Base-by-base conservation (phyloP, 768 basidiomycete genomes). In the Boletus patriciae region DNA sequence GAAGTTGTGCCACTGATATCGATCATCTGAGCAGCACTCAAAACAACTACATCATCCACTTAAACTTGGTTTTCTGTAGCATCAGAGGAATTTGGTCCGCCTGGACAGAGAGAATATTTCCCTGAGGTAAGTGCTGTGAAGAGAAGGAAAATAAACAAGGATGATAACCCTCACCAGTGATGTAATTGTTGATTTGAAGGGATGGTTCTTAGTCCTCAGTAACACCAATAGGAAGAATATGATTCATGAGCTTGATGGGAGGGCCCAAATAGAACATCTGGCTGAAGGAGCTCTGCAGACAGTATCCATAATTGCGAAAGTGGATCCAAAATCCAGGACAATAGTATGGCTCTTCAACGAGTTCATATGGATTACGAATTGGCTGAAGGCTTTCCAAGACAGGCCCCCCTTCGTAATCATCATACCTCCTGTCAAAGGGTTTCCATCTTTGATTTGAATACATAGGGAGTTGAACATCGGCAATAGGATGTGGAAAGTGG, bases 191-290 rank as follows among this genome's bases (percentile, higher is more conserved):
- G 37, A 59, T 33, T 25, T 59, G 54, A 0, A 1, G 3, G 2
- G 43, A 23, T 0, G 58, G 61, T 16, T 40, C 15, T 29, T 59
- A 53, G 18, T 27, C 27, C 3, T 53, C 27, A 2, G 46, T 4
- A 0, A 43, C 11, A 0, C 58, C 58, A 0, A 57, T 23, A 0
- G 8, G 2, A 2, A 57, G 33, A 2, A 62, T 21, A n/a, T 54
- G 51, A 9, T 60, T 44, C 5, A 37, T 37, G 36, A 37, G 36
- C 11, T 37, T 37, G 16, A 18, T 18, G 16, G 3, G 59, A 8
- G 34, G n/a, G 1, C 19, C 31, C 11, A 60, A 23, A 25, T 60
- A 60, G 19, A 61, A 62, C 52, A 60, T 60, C 12, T 60, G 55
- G 9, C 10, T 18, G 25, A 57, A 61, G 23, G 36, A 52, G 9